A percentile compares a stretch with the other conserved stretches of the same genome.
Evolutionary conservation across 495 filamentous ascomycete genomes (phyloP).

Genomic region (Aspergillus steynii): DNA sequence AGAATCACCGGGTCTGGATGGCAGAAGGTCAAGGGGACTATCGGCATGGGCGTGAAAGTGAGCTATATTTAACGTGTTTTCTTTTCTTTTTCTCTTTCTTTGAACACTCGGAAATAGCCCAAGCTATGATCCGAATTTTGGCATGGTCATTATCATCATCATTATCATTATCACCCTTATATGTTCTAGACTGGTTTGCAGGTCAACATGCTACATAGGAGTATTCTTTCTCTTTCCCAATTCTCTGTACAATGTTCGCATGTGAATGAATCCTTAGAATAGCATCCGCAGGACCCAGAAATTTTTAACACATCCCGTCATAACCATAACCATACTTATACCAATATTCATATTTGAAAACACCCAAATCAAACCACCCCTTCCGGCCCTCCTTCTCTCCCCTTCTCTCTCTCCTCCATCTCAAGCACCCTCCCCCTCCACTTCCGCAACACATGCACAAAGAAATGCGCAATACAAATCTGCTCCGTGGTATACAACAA

Average conservation of each 20-base stretch:
- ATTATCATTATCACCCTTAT: background rate
- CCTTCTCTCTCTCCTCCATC: background rate
- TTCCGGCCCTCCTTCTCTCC: slow-evolving; percentile 1
- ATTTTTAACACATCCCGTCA: background rate
- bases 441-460: slow-evolving; percentile 52
- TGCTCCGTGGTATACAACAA: slow-evolving; percentile 58
- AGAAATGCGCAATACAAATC: slow-evolving; percentile 55
- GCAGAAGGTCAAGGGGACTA: slow-evolving; percentile 81
- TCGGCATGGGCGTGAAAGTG: slow-evolving; percentile 97
- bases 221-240: slow-evolving; percentile 17
- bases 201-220: slow-evolving; percentile 14
- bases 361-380: background rate
- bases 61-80: slow-evolving; percentile 73
- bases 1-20: slow-evolving; percentile 68
- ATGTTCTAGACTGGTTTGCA: slow-evolving; percentile 7
- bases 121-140: background rate
- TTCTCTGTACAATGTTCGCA: slow-evolving; percentile 10
- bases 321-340: slow-evolving; percentile 3
- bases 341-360: background rate
- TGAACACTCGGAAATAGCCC: background rate
- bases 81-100: slow-evolving; percentile 21
- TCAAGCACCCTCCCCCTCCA: slow-evolving; percentile 27
- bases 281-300: background rate
- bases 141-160: background rate
- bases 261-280: background rate